Conservation (phyloP, 225 moss, liverwort and hornwort genomes). For the Polytrichum commune region DNA sequence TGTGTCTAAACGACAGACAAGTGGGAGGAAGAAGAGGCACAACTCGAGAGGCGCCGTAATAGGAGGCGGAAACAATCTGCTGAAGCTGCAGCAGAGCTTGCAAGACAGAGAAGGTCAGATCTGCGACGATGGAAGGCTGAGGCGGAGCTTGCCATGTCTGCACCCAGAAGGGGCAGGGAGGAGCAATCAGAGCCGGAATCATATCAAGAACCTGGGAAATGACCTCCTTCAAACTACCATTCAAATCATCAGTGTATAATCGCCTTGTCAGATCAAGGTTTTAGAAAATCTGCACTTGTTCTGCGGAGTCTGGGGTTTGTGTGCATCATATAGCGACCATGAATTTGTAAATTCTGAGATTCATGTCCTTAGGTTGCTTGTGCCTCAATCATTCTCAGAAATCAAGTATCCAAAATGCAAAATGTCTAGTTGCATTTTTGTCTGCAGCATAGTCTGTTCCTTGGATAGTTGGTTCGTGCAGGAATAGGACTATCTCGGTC, state of each 20-base stretch:
- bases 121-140: slow-evolving; percentile 46
- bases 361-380: slow-evolving; percentile 5
- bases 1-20: slow-evolving; percentile 47
- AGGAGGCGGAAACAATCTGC: slow-evolving; percentile 68
- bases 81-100: slow-evolving; percentile 59
- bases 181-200: slow-evolving; percentile 25
- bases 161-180: slow-evolving; percentile 26
- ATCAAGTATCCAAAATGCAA: background rate
- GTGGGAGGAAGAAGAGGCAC: slow-evolving; percentile 70
- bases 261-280: background rate
- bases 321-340: slow-evolving; percentile 3
- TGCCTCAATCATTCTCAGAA: background rate
- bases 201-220: slow-evolving; percentile 16
- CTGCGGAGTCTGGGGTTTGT: slow-evolving; percentile 9
- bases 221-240: background rate
- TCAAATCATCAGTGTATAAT: background rate
- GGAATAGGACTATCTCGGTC: slow-evolving; percentile 10
- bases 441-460: background rate
- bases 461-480: background rate
- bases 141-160: slow-evolving; percentile 26
- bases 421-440: background rate
- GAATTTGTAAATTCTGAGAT: slow-evolving; percentile 17
- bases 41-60: slow-evolving; percentile 65
- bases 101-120: slow-evolving; percentile 53
- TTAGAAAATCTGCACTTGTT: slow-evolving; percentile 3